phyloP scores from a whole-genome alignment of 208 protist species.

The Leishmania martiniquensis region DNA sequence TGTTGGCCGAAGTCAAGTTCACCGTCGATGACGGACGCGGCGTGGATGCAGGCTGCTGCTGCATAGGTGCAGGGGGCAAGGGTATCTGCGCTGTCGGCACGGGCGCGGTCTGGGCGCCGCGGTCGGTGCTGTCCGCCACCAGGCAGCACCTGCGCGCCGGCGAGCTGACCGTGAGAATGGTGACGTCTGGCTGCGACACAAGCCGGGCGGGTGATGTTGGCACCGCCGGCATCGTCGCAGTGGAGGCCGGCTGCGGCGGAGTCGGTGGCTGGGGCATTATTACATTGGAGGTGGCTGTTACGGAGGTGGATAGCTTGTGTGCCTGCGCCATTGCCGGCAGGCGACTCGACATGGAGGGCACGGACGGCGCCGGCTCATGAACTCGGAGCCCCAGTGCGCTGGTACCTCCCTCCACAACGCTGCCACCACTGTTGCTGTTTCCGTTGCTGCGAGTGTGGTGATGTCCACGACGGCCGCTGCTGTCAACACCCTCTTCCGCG shows the following conservation, averaged over 20 bases:
- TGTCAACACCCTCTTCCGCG: background rate
- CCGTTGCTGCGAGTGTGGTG: background rate
- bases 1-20: background rate
- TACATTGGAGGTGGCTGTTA: background rate
- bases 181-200: slow-evolving; percentile 22
- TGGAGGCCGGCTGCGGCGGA: background rate
- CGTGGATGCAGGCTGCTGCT: background rate
- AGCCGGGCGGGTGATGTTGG: slow-evolving; percentile 21
- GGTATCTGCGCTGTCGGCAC: slow-evolving; percentile 1
- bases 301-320: slow-evolving; percentile 15
- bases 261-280: background rate
- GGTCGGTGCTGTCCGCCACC: slow-evolving; percentile 15
- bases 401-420: background rate
- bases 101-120: background rate
- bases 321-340: slow-evolving; percentile 23
- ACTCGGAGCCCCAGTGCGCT: background rate
- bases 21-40: slow-evolving; percentile 5
- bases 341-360: slow-evolving; percentile 9
- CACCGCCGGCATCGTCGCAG: slow-evolving; percentile 11
- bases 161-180: slow-evolving; percentile 12
- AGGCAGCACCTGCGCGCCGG: slow-evolving; percentile 25
- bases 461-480: background rate
- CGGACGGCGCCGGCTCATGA: slow-evolving; percentile 1
- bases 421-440: slow-evolving; percentile 1
- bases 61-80: background rate